Conservation (phyloP, 208 protist species). For the Acanthamoeba lenticulata region DNA sequence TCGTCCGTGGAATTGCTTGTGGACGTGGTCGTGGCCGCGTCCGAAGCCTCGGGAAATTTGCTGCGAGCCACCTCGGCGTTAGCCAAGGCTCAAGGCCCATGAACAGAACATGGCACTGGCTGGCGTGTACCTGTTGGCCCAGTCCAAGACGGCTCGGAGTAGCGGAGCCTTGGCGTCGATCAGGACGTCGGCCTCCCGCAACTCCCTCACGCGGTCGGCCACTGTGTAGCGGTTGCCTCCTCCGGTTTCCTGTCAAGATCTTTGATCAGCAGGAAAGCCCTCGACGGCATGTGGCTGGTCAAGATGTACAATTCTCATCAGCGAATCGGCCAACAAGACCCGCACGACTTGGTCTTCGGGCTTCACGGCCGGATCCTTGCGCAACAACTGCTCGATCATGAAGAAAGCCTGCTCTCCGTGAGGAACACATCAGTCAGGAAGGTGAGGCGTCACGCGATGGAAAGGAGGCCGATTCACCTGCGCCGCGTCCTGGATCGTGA, state of each 20-base stretch:
- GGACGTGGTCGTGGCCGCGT: too few species aligned
- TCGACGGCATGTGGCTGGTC: too few species aligned
- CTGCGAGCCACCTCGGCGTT: too few species aligned
- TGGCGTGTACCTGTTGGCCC: slow-evolving; percentile 1
- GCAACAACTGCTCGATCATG: background rate
- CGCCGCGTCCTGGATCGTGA: background rate
- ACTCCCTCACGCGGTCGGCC: background rate
- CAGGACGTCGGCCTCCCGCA: background rate
- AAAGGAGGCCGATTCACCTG: too few species aligned
- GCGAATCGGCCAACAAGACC: background rate
- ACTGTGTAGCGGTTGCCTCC: background rate
- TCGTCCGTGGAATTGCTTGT: background rate
- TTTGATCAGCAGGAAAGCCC: background rate
- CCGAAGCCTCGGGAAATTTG: too few species aligned
- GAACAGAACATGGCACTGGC: too few species aligned
- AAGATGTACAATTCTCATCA: background rate
- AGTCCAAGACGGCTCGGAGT: background rate
- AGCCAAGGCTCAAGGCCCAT: too few species aligned
- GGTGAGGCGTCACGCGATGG: too few species aligned
- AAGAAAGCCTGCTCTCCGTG: background rate
- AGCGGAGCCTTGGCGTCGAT: background rate
- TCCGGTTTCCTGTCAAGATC: background rate
- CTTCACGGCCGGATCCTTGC: background rate
- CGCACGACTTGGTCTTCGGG: background rate
- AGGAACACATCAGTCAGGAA: too few species aligned